Conservation (phyloP, 1,284 basidiomycete genomes). For the Microbotryum saponariae region DNA sequence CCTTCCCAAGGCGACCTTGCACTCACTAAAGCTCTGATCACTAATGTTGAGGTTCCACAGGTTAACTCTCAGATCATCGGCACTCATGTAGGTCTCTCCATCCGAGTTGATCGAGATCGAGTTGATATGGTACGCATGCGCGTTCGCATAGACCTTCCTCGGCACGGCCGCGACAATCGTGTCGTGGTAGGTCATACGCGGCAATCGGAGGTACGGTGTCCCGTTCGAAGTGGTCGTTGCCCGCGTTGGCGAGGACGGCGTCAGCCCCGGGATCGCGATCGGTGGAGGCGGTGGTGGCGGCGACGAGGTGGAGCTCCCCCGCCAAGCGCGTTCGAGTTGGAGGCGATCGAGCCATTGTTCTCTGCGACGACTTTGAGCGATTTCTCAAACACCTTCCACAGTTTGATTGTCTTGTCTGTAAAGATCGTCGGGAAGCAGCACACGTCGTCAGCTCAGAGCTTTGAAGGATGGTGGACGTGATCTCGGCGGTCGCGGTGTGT, state of each 20-base stretch:
- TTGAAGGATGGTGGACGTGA: not conserved
- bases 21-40: constrained; percentile 97
- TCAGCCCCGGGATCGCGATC: constrained; percentile 2
- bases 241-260: constrained; percentile 26
- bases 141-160: constrained; percentile 97
- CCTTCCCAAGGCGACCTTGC: not conserved
- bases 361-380: constrained; percentile 91
- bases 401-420: constrained; percentile 98
- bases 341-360: constrained; percentile 57
- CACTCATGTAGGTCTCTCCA: constrained; percentile 98
- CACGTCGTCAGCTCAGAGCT: not conserved
- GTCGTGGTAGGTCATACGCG: constrained; percentile 86
- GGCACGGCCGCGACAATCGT: constrained; percentile 98
- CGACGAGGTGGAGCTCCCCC: constrained; percentile 20
- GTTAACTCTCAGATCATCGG: constrained; percentile 94
- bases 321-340: constrained; percentile 8
- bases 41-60: constrained; percentile 98
- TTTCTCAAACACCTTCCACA: constrained; percentile 99
- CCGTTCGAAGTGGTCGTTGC: constrained; percentile 28
- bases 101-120: constrained; percentile 99
- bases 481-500: no score
- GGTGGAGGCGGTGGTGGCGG: constrained; percentile 14
- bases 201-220: constrained; percentile 58
- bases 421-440: not conserved
- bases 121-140: constrained; percentile 99